These are phyloP conservation scores for Nicotiana benthamiana DNA, from an alignment of 257 asterid genomes.

Conservation along the genomic window DNA sequence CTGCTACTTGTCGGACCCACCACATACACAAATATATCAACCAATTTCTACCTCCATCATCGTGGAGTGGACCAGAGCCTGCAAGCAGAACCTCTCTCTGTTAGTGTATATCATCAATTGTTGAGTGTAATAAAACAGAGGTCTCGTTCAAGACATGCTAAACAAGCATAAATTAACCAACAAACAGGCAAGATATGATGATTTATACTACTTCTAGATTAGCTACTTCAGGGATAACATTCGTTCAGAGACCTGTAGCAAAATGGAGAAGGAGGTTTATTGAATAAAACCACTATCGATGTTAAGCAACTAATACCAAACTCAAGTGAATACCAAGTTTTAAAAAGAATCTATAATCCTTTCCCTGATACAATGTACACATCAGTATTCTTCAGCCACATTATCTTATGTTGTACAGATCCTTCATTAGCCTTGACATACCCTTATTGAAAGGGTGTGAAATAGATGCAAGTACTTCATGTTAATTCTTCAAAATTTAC, in stretches of 20 bases:
- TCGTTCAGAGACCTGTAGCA: not conserved
- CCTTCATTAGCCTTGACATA: not conserved
- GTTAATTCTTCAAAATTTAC: not conserved
- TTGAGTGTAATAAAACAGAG: not conserved
- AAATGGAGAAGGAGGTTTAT: not conserved
- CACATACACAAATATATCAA: constrained; percentile 27
- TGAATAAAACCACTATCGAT: not conserved
- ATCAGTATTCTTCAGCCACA: not conserved
- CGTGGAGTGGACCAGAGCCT: constrained; percentile 60
- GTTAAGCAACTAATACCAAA: not conserved
- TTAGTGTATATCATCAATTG: not conserved
- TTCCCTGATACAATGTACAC: not conserved
- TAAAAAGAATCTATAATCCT: not conserved
- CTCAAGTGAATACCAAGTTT: not conserved
- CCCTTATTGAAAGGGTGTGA: not conserved
- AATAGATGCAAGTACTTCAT: not conserved
- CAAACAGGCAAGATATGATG: not conserved
- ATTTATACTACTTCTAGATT: not conserved
- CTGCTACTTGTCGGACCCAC: constrained; percentile 24
- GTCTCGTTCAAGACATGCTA: not conserved
- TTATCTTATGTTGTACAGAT: not conserved
- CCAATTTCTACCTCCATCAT: constrained; percentile 40
- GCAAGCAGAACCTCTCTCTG: constrained; percentile 18
- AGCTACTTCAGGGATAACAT: not conserved
- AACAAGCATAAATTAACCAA: not conserved